Conservation (phyloP, 345 rosid species). For the Citrus trifoliata region DNA sequence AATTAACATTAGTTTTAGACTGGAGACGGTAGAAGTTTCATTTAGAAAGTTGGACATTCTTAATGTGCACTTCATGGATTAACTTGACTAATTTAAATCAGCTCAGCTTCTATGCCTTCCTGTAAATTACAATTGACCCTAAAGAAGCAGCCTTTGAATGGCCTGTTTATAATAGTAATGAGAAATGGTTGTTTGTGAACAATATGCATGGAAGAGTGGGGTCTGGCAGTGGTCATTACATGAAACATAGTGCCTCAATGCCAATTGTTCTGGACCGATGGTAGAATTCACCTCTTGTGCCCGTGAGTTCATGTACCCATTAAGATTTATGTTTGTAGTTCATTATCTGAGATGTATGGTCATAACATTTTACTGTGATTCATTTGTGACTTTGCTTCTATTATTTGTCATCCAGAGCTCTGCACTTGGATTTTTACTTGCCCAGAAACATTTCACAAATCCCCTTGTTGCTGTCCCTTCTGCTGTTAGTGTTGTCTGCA, state of each 20-base stretch:
- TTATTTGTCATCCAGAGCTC: slow-evolving; percentile 62
- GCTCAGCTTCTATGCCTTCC: not conserved
- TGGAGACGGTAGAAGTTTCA: not conserved
- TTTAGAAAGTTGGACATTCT: not conserved
- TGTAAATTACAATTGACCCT: not conserved
- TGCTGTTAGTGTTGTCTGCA: slow-evolving; percentile 95
- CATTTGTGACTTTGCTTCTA: not conserved
- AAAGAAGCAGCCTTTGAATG: not conserved
- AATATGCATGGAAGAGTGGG: not conserved
- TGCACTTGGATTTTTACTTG: slow-evolving; percentile 93
- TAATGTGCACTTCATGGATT: not conserved
- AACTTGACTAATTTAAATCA: not conserved
- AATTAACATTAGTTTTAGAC: not conserved
- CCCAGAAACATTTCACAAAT: slow-evolving; percentile 90
- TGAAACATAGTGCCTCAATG: not conserved
- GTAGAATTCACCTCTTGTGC: not conserved
- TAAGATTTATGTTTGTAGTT: not conserved
- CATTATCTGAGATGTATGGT: not conserved
- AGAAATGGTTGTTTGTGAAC: not conserved
- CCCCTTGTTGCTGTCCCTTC: slow-evolving; percentile 97
- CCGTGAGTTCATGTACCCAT: not conserved
- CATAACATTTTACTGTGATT: not conserved
- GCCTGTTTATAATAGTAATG: not conserved
- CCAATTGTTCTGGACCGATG: not conserved
- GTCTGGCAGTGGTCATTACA: not conserved